Evolutionary conservation across 1,284 basidiomycete genomes (phyloP), one percentile per base, ranked within the genome.

Genomic region (Pascua guehoae): DNA sequence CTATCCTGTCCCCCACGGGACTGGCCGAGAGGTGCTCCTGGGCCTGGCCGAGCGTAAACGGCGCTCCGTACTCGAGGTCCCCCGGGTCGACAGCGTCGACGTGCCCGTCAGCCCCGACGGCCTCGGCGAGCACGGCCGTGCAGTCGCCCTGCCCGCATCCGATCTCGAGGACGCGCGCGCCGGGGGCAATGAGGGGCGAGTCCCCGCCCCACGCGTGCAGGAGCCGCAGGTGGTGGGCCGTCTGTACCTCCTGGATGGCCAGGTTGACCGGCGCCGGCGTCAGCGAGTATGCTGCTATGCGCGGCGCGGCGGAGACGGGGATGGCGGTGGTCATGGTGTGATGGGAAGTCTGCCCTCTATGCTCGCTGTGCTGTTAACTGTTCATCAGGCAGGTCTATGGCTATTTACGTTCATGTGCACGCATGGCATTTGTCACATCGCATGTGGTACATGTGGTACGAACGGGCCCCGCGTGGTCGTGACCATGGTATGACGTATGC

Each of bases 101-200:
- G 36, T 32, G 37, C 17, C 55, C 55, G 17, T 12, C 3, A 8
- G 40, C 36, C 17, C 55, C 55, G 11, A 57, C 50, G 2, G 41
- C 50, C 17, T 49, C 46, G 2, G 55, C 55, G 41, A 57, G 50
- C 12, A 32, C 49, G 8, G 40, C 17, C 7, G 50, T 52, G 12
- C n/a, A 38, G 50, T 51, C 50, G 41, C 55, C 55, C 41, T 44
- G 41, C 1, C 55, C 55, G 50, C 55, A 57, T 5, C 55, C 55
- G 41, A 57, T 41, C 41, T 57, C 55, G 16, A 57, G 50, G 15
- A 57, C 46, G 9, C 40, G 45, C 50, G 18, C 41, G 18, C 50
- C 50, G 18, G 41, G 41, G 18, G 10, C 24, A 18, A 57, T 41
- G 24, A 32, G 24, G n/a, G n/a, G n/a, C n/a, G n/a, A n/a, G 24